Evolutionary conservation across 768 basidiomycete genomes (phyloP), one percentile per base, ranked within the genome.

Genomic region (Rhodosporidiobolus sp.): DNA sequence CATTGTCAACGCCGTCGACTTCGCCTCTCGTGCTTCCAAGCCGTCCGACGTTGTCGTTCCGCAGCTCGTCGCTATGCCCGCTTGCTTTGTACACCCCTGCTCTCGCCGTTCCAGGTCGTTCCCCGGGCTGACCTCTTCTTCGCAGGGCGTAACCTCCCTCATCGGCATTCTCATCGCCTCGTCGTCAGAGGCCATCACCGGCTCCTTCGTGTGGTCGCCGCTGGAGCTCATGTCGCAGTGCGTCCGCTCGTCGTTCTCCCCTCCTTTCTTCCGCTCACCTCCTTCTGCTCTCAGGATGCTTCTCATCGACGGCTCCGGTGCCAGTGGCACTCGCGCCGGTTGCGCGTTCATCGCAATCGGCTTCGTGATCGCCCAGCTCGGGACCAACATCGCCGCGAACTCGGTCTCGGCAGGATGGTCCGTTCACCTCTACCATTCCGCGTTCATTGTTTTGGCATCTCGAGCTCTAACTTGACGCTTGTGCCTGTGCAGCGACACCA

Each of bases 391-490:
- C 77, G 88, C 89, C 17, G 90, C 69, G 43, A 92, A 92, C 82
- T 88, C 89, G 9, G 86, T 92, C 78, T 89, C 87, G 55, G 90
- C 91, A 7, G 90, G 91, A 22, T 91, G 90, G n/a, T n/a, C n/a
- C n/a, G n/a, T n/a, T 78, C 90, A 92, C 80, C 81, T 92, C n/a
- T n/a, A n/a, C n/a, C n/a, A n/a, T n/a, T n/a, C n/a, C n/a, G n/a
- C n/a, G n/a, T n/a, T n/a, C n/a, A n/a, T n/a, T n/a, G n/a, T n/a
- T n/a, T n/a, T n/a, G n/a, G n/a, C n/a, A n/a, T n/a, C n/a, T n/a
- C n/a, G n/a, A n/a, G n/a, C n/a, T n/a, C n/a, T n/a, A n/a, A n/a
- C n/a, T n/a, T n/a, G n/a, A n/a, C n/a, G n/a, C n/a, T n/a, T n/a
- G n/a, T n/a, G n/a, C n/a, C n/a, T n/a, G n/a, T n/a, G n/a, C n/a